phyloP scores from a whole-genome alignment of 2,329 filamentous ascomycete species.

The Mycocentrospora acerina region DNA sequence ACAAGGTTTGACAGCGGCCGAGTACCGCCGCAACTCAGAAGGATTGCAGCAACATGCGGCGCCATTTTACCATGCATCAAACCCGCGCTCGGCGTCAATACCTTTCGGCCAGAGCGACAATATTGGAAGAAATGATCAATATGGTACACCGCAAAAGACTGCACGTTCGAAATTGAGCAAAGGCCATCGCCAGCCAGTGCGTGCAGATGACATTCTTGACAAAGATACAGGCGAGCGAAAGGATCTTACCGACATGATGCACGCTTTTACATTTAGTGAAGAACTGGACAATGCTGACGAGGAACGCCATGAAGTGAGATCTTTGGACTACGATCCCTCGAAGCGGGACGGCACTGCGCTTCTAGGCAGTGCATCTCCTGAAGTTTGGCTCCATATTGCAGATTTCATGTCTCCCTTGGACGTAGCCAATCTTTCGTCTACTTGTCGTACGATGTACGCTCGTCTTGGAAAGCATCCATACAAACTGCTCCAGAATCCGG shows the following conservation, averaged over 20 bases:
- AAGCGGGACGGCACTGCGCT: conserved; percentile 26
- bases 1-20: conserved; percentile 7
- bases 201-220: conserved; percentile 26
- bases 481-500: conserved; percentile 33
- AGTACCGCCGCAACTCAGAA: conserved; percentile 29
- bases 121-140: conserved; percentile 1
- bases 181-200: conserved; percentile 18
- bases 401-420: conserved; percentile 31
- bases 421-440: conserved; percentile 29
- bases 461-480: conserved; percentile 26
- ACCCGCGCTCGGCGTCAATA: conserved; percentile 16
- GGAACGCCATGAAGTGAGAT: conserved; percentile 5
- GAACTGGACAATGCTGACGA: conserved; percentile 24
- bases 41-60: conserved; percentile 23
- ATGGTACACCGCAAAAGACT: conserved; percentile 7
- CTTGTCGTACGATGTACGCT: conserved; percentile 29
- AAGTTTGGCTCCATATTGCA: conserved; percentile 28
- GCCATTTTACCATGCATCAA: conserved; percentile 19
- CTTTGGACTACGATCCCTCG: conserved; percentile 23
- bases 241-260: conserved; percentile 37
- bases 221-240: conserved; percentile 36
- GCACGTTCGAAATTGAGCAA: conserved; percentile 24
- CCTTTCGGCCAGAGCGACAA: conserved; percentile 12
- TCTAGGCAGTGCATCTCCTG: conserved; percentile 22
- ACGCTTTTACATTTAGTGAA: conserved; percentile 32